Conservation (phyloP, 2,329 filamentous ascomycete species). For the Paraphoma chrysanthemicola region DNA sequence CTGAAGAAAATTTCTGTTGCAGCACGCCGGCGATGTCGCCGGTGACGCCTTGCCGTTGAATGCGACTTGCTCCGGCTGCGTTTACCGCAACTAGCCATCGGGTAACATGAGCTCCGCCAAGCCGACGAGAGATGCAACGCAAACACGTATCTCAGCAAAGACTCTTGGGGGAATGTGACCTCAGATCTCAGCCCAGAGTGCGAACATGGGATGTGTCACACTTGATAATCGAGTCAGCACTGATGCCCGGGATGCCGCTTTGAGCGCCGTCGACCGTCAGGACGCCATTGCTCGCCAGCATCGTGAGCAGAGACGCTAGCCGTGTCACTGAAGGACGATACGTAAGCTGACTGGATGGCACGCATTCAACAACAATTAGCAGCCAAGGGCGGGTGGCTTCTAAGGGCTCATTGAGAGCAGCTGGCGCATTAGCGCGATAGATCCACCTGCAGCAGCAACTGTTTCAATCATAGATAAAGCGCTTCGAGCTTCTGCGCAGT, state of each 20-base stretch:
- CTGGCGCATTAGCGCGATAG: constrained; percentile 7
- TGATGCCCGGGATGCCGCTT: constrained; percentile 34
- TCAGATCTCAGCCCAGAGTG: constrained; percentile 6
- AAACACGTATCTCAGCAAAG: constrained; percentile 14
- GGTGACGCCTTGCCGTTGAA: constrained; percentile 5
- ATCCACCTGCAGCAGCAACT: constrained; percentile 14
- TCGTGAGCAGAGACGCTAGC: constrained; percentile 18
- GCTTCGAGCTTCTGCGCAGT: constrained; percentile 12
- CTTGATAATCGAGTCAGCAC: constrained; percentile 28
- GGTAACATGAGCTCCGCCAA: constrained; percentile 17
- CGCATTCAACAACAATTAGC: constrained; percentile 19
- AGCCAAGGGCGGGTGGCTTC: constrained; percentile 2
- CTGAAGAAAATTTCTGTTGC: constrained; percentile 16
- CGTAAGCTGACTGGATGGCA: constrained; percentile 28
- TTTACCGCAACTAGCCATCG: constrained; percentile 12
- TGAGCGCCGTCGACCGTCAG: constrained; percentile 25
- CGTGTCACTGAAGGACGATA: constrained; percentile 8
- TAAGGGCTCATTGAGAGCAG: constrained; percentile 3
- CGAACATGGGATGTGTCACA: constrained; percentile 30
- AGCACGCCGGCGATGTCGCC: constrained; percentile 4
- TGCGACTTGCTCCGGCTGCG: constrained; percentile 18
- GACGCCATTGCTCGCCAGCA: constrained; percentile 10
- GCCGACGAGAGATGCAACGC: constrained; percentile 21
- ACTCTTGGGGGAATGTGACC: constrained; percentile 1
- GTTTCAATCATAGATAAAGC: constrained; percentile 18